phyloP scores from a whole-genome alignment of 2,329 filamentous ascomycete species.

The Fusarium sambucinum region DNA sequence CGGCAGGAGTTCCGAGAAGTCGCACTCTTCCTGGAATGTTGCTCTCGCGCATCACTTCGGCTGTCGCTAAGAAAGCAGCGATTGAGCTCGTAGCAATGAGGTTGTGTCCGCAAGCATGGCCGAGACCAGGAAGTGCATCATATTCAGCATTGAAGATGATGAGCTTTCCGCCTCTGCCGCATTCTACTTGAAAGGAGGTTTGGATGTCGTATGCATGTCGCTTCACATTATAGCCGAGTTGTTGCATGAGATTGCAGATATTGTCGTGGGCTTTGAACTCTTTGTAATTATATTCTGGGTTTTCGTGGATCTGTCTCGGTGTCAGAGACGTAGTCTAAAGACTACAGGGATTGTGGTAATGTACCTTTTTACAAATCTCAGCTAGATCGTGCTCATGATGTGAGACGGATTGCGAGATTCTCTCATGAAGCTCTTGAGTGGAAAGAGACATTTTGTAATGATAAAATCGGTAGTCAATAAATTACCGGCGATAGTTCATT shows the following conservation, averaged over 20 bases:
- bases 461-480: neutral
- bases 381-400: conserved; percentile 30
- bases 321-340: neutral
- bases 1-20: conserved; percentile 62
- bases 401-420: conserved; percentile 27
- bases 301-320: conserved; percentile 18
- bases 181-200: conserved; percentile 33
- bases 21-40: conserved; percentile 6
- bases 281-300: conserved; percentile 29
- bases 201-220: conserved; percentile 20
- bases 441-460: conserved; percentile 6
- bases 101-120: conserved; percentile 35
- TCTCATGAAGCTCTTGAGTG: conserved; percentile 8
- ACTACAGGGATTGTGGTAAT: rapidly evolving
- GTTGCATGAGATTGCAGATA: conserved; percentile 20
- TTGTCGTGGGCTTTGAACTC: conserved; percentile 31
- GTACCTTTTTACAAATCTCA: conserved; percentile 33
- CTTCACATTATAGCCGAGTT: conserved; percentile 22
- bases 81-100: conserved; percentile 36
- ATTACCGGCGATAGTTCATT: neutral
- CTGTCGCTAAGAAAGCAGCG: conserved; percentile 31
- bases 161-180: conserved; percentile 22
- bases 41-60: conserved; percentile 22
- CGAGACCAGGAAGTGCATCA: conserved; percentile 30
- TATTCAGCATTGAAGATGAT: conserved; percentile 39